phyloP scores from a whole-genome alignment of 352 stramenopile genomes.

The Phytophthora megakarya region DNA sequence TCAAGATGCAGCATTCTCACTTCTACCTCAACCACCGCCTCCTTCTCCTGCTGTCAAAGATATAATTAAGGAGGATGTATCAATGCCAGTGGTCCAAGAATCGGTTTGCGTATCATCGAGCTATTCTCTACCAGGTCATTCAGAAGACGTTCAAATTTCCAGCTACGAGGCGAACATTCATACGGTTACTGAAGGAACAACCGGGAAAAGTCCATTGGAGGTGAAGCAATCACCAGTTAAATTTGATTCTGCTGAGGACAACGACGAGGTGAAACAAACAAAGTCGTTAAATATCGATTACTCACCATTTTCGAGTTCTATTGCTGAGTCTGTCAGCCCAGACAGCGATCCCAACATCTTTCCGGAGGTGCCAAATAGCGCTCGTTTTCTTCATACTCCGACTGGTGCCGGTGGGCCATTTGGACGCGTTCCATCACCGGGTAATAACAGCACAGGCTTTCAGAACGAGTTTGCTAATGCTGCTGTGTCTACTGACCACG shows the following conservation, averaged over 20 bases:
- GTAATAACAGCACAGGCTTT: constrained; percentile 15
- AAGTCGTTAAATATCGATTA: constrained; percentile 13
- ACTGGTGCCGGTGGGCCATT: constrained; percentile 39
- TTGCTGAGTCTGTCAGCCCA: constrained; percentile 13
- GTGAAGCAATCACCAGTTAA: not conserved
- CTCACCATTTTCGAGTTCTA: constrained; percentile 32
- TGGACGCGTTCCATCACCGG: constrained; percentile 32
- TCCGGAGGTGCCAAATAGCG: constrained; percentile 32
- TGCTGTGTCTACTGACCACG: constrained; percentile 6
- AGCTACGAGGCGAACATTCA: constrained; percentile 7
- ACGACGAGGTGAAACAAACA: constrained; percentile 10
- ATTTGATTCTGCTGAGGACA: constrained; percentile 6
- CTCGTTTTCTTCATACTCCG: constrained; percentile 39
- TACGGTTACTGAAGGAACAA: not conserved
- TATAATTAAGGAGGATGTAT: constrained; percentile 1
- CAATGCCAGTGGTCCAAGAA: constrained; percentile 1
- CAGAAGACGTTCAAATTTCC: constrained; percentile 7
- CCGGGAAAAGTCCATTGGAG: constrained; percentile 1
- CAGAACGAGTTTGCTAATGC: constrained; percentile 12
- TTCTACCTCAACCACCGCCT: constrained; percentile 14
- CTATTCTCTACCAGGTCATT: not conserved
- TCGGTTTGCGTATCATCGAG: not conserved
- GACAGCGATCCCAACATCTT: constrained; percentile 28
- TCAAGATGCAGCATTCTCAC: constrained; percentile 16
- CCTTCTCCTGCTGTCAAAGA: constrained; percentile 2